Evolutionary conservation across 192 early-diverging fungal genomes (phyloP).

Genomic region (Mortierella antarctica): DNA sequence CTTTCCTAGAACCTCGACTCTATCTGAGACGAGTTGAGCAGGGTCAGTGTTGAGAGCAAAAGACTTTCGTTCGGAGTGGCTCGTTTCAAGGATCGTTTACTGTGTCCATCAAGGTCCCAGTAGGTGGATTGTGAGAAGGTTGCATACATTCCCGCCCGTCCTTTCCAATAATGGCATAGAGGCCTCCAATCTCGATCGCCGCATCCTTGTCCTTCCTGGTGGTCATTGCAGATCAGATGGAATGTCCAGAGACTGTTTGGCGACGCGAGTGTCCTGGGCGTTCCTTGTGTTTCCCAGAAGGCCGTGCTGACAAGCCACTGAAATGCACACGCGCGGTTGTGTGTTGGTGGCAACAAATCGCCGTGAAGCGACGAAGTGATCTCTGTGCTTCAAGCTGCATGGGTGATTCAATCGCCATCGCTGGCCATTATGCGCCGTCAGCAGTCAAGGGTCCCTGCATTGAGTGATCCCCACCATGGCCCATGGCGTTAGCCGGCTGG

Average conservation of each 20-base stretch:
- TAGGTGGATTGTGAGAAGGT: neutral
- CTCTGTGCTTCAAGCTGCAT: too few species aligned
- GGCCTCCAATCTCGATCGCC: slow-evolving; percentile 27
- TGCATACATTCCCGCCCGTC: slow-evolving; percentile 44
- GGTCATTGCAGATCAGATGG: neutral
- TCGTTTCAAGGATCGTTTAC: neutral
- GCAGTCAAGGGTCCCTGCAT: too few species aligned
- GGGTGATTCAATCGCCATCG: too few species aligned
- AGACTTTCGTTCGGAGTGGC: neutral
- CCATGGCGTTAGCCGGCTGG: too few species aligned
- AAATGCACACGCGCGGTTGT: too few species aligned
- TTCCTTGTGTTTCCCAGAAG: too few species aligned
- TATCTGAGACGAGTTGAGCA: slow-evolving; percentile 20
- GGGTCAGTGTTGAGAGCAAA: neutral
- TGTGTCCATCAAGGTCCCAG: neutral
- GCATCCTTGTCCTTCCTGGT: slow-evolving; percentile 24
- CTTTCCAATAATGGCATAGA: slow-evolving; percentile 43
- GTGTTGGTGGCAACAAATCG: too few species aligned
- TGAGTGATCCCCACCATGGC: too few species aligned
- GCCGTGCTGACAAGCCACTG: too few species aligned
- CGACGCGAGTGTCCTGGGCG: too few species aligned
- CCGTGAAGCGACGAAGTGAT: too few species aligned
- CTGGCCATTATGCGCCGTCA: too few species aligned
- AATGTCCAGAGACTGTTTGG: neutral
- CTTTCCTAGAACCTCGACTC: slow-evolving; percentile 44